phyloP scores from a whole-genome alignment of 768 basidiomycete genomes.

The Suillus discolor region DNA sequence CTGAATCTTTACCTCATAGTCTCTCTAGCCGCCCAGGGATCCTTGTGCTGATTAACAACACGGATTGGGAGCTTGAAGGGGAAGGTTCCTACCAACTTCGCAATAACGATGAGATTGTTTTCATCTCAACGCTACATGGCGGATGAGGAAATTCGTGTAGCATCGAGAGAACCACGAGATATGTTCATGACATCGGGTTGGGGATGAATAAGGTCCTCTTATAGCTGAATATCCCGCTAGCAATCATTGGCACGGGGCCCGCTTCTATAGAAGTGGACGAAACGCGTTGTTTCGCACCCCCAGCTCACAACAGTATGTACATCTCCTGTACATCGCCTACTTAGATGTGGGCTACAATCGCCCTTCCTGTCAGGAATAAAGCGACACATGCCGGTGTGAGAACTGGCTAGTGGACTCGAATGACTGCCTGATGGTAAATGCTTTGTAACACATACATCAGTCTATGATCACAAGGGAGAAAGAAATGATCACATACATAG shows the following conservation, averaged over 20 bases:
- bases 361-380: background rate
- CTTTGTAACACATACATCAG: background rate
- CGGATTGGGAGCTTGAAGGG: slow-evolving; percentile 97
- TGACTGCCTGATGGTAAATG: background rate
- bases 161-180: background rate
- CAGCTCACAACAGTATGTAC: slow-evolving; percentile 1
- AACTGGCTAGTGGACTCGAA: background rate
- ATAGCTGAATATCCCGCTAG: background rate
- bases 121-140: slow-evolving; percentile 96
- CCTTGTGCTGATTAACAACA: slow-evolving; percentile 94
- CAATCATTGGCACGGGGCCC: background rate
- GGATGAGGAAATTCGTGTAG: slow-evolving; percentile 46
- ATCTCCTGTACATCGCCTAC: background rate
- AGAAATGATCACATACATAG: background rate
- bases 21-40: slow-evolving; percentile 89
- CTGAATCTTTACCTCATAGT: slow-evolving; percentile 3
- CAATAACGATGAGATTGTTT: slow-evolving; percentile 87
- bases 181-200: background rate
- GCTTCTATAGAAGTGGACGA: background rate
- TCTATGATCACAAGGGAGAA: background rate
- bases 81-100: slow-evolving; percentile 84
- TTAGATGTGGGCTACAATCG: background rate
- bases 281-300: background rate
- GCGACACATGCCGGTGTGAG: background rate
- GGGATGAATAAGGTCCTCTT: background rate